Evolutionary conservation across 345 rosid genomes (phyloP), one percentile per base, ranked within the genome.

Genomic region (Mercurialis annua): DNA sequence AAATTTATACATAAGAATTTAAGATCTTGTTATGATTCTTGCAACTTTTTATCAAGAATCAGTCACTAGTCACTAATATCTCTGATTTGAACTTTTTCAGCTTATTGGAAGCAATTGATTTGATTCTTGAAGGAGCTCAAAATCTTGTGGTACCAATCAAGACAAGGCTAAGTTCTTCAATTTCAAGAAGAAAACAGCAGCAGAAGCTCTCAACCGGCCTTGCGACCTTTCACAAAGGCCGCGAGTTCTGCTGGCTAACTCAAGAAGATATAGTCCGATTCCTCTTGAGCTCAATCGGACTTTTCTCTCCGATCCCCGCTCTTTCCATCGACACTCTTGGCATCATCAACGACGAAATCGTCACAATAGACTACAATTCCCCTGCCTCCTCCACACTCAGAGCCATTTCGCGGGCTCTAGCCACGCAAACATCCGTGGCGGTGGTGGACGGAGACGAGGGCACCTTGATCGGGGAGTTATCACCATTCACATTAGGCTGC

Each of bases 231-330:
- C 92, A 86, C 74, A 59, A 81, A 53, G 95, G 92, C 69, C 77
- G 64, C 1, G 84, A 90, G 55, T 92, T 85, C 81, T 90, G 98
- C 80, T 92, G 98, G 98, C 51, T 92, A 24, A 85, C 96, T 6
- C 93, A 88, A 64, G 98, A 92, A 78, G 98, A 92, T 72, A 80
- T 92, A 59, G 70, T 93, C 70, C 79, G 90, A 18, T 88, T 84
- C 86, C 83, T 90, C 58, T 84, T 93, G 26, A 80, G 87, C 64
- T 81, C 83, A 33, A 90, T 93, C 56, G 94, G 89, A 40, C 73
- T 82, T 3, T 91, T 90, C 77, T 86, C 94, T 16, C 92, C 96
- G 2, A 44, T 85, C 9, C 90, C 88, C 0, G 81, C 96, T 2
- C 80, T 79, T 70, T 80, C 96, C 24, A 81, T 93, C 61, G 89